Conservation (phyloP, 371 early-diverging fungal species). For the Mucor racemosus region DNA sequence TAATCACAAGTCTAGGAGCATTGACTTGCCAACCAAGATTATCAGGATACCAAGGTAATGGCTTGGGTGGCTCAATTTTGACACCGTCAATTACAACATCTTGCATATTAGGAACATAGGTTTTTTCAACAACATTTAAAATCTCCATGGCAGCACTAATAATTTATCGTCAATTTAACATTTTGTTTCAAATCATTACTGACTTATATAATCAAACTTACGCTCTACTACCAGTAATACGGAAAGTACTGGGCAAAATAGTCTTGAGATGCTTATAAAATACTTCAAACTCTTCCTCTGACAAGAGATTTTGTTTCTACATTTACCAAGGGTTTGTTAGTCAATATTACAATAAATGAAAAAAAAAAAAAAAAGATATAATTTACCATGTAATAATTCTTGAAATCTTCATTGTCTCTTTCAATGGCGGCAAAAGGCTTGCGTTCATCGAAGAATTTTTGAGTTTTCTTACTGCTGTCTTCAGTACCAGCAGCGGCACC, state of each 20-base stretch:
- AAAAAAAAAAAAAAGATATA: neutral
- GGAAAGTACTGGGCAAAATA: slow-evolving; percentile 88
- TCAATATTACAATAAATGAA: neutral
- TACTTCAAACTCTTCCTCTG: slow-evolving; percentile 82
- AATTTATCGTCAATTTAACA: neutral
- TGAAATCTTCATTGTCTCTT: slow-evolving; percentile 71
- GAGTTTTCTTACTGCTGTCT: neutral
- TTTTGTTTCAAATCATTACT: neutral
- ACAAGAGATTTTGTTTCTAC: slow-evolving; percentile 75
- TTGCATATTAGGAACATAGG: slow-evolving; percentile 61
- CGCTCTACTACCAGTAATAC: slow-evolving; percentile 90
- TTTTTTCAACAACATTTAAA: slow-evolving; percentile 57
- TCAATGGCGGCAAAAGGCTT: slow-evolving; percentile 45
- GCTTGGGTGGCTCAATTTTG: slow-evolving; percentile 73
- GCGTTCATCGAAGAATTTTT: slow-evolving; percentile 31
- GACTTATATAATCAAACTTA: slow-evolving; percentile 28
- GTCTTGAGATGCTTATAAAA: slow-evolving; percentile 69
- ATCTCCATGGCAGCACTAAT: slow-evolving; percentile 54
- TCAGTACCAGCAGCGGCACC: neutral
- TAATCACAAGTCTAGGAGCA: slow-evolving; percentile 71
- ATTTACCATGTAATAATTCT: slow-evolving; percentile 75
- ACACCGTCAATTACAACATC: slow-evolving; percentile 71
- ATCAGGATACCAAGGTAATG: slow-evolving; percentile 92
- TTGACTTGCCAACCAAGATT: slow-evolving; percentile 87
- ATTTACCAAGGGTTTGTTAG: neutral